Base-by-base conservation (phyloP, 2,329 filamentous ascomycete genomes). In the Fusarium sp. region DNA sequence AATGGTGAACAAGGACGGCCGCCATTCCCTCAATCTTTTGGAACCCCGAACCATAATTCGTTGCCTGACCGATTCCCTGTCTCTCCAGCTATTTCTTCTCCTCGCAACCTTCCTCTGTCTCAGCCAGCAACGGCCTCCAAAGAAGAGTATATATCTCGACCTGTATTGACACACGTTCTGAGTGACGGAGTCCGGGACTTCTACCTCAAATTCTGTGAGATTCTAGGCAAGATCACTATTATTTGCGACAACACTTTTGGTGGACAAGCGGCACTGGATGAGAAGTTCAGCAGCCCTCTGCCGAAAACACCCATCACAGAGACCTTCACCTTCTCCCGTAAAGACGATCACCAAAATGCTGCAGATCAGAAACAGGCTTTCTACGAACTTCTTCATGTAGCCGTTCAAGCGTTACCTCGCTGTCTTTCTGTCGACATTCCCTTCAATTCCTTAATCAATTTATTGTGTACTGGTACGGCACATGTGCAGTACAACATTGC, bases 161-260 rank as follows among this genome's bases (percentile, higher is more conserved):
- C 90, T 4, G 88, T 92, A 4, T 79, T 86, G n/a, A 84, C 85
- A 2, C 84, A 85, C 49, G 83, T 86, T 22, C 85, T 98, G 55
- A 90, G 88, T 53, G 94, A 97, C 40, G 89, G 90, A 24, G 90
- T 93, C 1, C 91, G 91, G 75, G 93, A 96, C 45, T 96, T 94
- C 77, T 98, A 98, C 79, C 85, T 91, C 57, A 91, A 92, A 55
- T 99, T 99, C 74, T 98, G 95, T 77, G 94, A 97, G 78, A 95
- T 99, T 25, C 83, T 99, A 10, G 96, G 95, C 27, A 97, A 97
- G 78, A 97, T 99, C 59, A 97, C 94, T 4, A 92, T 98, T 46
- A 91, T 98, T 34, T 99, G 96, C 80, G 96, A 99, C 79, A 96
- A 97, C 74, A 92, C 95, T 0, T 99, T 99, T 81, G 97, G 96